Evolutionary conservation across 495 filamentous ascomycete species (phyloP).

Genomic region (Achaetomiella virescens): DNA sequence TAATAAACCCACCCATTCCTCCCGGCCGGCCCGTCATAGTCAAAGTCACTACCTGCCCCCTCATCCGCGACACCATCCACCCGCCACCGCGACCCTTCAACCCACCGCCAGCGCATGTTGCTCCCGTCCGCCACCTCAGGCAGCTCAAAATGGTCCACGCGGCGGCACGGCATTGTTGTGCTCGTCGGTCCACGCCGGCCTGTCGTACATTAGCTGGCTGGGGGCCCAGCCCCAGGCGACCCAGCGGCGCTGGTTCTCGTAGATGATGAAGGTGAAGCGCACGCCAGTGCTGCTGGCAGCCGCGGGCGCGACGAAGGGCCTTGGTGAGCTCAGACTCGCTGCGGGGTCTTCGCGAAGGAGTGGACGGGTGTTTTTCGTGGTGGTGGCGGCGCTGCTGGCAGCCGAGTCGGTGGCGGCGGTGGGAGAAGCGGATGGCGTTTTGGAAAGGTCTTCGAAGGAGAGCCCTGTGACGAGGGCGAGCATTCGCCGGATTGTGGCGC

Average conservation of each 20-base stretch:
- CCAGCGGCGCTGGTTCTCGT: slow-evolving; percentile 96
- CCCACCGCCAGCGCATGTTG: slow-evolving; percentile 84
- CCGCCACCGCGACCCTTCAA: slow-evolving; percentile 73
- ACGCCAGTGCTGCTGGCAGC: slow-evolving; percentile 61
- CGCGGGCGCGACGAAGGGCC: slow-evolving; percentile 27
- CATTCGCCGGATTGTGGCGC: slow-evolving; percentile 60
- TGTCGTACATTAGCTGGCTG: slow-evolving; percentile 81
- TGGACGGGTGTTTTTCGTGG: slow-evolving; percentile 8
- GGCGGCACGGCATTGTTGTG: slow-evolving; percentile 73
- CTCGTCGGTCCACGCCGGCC: slow-evolving; percentile 91
- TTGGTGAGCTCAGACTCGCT: slow-evolving; percentile 36
- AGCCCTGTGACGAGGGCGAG: slow-evolving; percentile 71
- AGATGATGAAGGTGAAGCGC: slow-evolving; percentile 91
- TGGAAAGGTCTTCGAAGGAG: slow-evolving; percentile 47
- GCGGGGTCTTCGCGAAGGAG: not conserved
- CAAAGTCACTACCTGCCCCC: slow-evolving; percentile 39
- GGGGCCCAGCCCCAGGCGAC: slow-evolving; percentile 91
- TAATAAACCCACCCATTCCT: slow-evolving; percentile 91
- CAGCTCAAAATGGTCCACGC: slow-evolving; percentile 75
- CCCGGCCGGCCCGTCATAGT: slow-evolving; percentile 51
- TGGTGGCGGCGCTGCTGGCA: slow-evolving; percentile 8
- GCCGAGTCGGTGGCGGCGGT: slow-evolving; percentile 12
- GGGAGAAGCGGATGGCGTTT: slow-evolving; percentile 6
- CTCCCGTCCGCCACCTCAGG: slow-evolving; percentile 75
- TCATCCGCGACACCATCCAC: slow-evolving; percentile 68